Conservation (phyloP, 208 protist species). For the Wallacemonas rigidus region DNA sequence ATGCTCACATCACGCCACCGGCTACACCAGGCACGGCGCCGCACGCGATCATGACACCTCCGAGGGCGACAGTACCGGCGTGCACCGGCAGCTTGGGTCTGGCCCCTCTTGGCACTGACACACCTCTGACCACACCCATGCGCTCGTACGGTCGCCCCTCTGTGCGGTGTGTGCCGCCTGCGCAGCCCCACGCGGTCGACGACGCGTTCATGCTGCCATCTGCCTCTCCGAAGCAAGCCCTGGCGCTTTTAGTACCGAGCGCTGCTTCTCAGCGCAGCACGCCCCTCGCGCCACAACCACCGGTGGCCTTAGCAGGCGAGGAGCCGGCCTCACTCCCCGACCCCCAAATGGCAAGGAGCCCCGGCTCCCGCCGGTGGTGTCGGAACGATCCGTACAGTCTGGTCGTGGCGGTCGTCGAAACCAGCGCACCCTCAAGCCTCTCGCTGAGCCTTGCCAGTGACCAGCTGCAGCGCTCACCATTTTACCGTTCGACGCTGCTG, state of each 20-base stretch:
- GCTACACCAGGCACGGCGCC: too few relatives aligned
- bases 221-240: not conserved
- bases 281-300: not conserved
- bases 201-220: not conserved
- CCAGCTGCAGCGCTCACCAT: conserved; percentile 3
- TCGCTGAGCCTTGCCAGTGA: conserved; percentile 9
- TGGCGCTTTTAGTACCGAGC: not conserved
- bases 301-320: not conserved
- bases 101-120: too few relatives aligned
- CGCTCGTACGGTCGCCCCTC: not conserved
- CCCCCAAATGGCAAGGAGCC: not conserved
- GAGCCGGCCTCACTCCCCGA: conserved; percentile 1
- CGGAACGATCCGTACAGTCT: conserved; percentile 7
- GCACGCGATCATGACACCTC: too few relatives aligned
- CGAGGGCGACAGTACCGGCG: too few relatives aligned
- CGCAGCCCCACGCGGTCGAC: conserved; percentile 3
- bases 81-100: too few relatives aligned
- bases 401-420: not conserved
- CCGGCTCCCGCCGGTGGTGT: conserved; percentile 4
- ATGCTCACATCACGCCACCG: too few relatives aligned
- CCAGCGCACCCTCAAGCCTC: conserved; percentile 12
- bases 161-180: not conserved
- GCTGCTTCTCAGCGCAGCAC: not conserved
- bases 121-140: too few relatives aligned
- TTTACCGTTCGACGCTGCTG: not conserved